Evolutionary conservation across 257 asterid genomes (phyloP), one percentile per base, ranked within the genome.

Genomic region (Nyctanthes arbortristis): DNA sequence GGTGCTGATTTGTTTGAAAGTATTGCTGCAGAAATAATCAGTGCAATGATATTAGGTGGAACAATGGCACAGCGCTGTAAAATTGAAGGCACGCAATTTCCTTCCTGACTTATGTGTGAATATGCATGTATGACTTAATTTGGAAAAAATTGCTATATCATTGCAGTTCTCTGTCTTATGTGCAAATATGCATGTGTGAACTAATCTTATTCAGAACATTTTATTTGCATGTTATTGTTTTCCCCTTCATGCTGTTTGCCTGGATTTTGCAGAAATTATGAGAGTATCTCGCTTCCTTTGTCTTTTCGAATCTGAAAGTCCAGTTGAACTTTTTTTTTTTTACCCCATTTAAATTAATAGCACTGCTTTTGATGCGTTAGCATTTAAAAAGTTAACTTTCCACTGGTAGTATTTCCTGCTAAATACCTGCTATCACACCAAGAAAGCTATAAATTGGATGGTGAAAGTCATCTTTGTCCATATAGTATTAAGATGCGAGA

Each of bases 1-100:
- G 99, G 99, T 79, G 99, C 99, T 5, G 99, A 94, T 84, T 88
- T 94, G 64, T 94, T 94, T 35, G 99, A 94, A 88, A 94, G 99
- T 86, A 94, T 94, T 78, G 95, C 99, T 43, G 99, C 99, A 14
- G 99, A 94, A 86, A 94, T 94, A 77, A 94, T 94, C 71, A 94
- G 99, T 79, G 99, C 99, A 65, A 94, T 94, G 99, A 94, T 94
- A 82, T 96, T 94, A 70, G 99, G 99, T 74, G 99, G 99, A 79
- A 74, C 96, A 72, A 91, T 93, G 99, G 99, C 97, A 36, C 76
- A 80, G 32, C 94, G 95, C 69, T 94, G 99, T 84, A 94, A 91
- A 81, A 86, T 94, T 56, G 99, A 91, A 86, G 99, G 99, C 80
- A 77, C 40, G 66, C 16, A 16, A 39, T 59, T 56, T 20, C 13